Evolutionary conservation across 2,329 filamentous ascomycete genomes (phyloP), one percentile per base, ranked within the genome.

Genomic region (Colletotrichum plurivorum): DNA sequence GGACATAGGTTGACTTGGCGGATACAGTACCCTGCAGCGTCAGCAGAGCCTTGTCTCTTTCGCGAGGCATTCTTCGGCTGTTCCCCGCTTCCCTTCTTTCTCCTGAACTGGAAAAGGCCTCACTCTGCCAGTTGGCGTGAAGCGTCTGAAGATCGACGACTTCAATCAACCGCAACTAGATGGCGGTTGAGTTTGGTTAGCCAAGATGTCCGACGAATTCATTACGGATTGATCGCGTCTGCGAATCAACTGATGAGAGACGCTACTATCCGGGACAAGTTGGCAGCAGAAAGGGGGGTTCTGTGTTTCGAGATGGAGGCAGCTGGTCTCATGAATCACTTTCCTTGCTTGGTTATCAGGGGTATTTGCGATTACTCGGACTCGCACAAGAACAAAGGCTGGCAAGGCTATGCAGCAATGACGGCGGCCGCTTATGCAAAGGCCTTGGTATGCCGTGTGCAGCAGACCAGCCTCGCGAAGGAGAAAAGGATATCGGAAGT

Each of bases 331-430:
- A 74, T 74, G 71, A 71, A 73, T 16, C 52, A 73, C 1, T 73
- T 80, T 2, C 76, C 78, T 0, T 83, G 78, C 41, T 61, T 83
- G 0, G 74, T 79, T 0, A 79, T 84, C 18, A 75, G 80, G 12
- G 81, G 80, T 0, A 80, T 84, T 0, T 83, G 77, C 22, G 78
- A 82, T 55, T 84, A 83, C 51, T 75, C 79, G 5, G 81, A 83
- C 61, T 78, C 75, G 0, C 79, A 82, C 62, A 83, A 82, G 58
- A 76, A 75, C 36, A 76, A 82, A 4, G 45, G 43, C 8, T 83
- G 79, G 81, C 78, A 81, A 15, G 48, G 41, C 0, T 81, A 80
- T 64, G 80, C 80, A 0, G 78, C 81, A 1, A 72, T 72, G 0
- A 75, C 75, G 0, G 80, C 81, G 0, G 79, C 80, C 1, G 76